Base-by-base conservation (phyloP, 352 stramenopile species). In the Globisporangium irregulare region DNA sequence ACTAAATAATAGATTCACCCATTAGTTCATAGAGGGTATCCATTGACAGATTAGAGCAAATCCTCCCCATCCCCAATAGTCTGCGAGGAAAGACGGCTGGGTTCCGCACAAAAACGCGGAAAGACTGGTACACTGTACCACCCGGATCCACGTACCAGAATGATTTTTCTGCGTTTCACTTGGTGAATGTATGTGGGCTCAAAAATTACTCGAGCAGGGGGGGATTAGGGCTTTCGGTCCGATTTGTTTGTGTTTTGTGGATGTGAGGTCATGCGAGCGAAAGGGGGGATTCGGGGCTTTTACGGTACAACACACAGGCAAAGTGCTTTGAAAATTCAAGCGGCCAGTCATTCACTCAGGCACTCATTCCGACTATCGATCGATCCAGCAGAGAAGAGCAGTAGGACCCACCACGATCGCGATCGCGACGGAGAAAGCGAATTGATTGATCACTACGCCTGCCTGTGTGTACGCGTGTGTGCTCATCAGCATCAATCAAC, bases 261-360 rank as follows among this genome's bases (percentile, higher is more conserved):
- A 50, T 50, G 15, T 50, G 41, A 22, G 41, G 41, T 50, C 15
- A 50, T 34, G 53, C 4, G 25, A 46, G 55, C 27, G 29, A 60
- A 46, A 60, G 55, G 55, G 55, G 55, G 55, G 38, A 46, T 46
- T 43, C 3, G 12, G 36, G 36, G 32, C 32, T 38, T 6, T 43
- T 9, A 32, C 15, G 12, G 38, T 46, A 46, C n/a, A n/a, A 9
- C 22, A 34, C 51, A 32, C 48, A 58, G 24, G 25, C 24, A 20
- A 59, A 59, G n/a, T 18, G 41, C 41, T 59, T 59, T 59, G 12
- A 34, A 60, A 60, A 60, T 43, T 50, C 41, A 50, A 50, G 15
- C 29, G 8, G 55, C 53, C 53, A 59, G 55, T 59, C 54, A 38
- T 59, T 59, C 54, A 14, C 7, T 29, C 55, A 60, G 6, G 9